phyloP scores from a whole-genome alignment of 169 alveolate genomes.

The Perkinsus marinus region DNA sequence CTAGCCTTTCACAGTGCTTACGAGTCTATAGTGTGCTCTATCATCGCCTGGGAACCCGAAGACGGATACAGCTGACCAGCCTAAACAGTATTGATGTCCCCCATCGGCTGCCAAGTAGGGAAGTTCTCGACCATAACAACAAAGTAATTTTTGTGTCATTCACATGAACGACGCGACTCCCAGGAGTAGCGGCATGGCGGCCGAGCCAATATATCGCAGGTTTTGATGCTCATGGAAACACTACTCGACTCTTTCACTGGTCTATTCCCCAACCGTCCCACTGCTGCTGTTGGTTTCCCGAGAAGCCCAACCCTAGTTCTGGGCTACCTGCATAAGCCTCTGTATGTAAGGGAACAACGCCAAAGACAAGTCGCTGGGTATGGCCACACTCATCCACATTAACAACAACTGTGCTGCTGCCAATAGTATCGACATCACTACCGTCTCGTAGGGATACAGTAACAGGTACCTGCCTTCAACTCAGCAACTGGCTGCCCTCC shows the following conservation, averaged over 20 bases:
- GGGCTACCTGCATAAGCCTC: background rate
- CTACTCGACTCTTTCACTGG: too few relatives aligned
- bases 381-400: background rate
- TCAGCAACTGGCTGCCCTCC: background rate
- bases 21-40: background rate
- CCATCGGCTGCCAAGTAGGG: too few relatives aligned
- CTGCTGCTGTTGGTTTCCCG: too few relatives aligned
- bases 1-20: background rate
- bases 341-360: background rate
- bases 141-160: too few relatives aligned
- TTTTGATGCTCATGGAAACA: too few relatives aligned
- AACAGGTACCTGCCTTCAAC: background rate
- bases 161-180: too few relatives aligned
- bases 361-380: background rate
- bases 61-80: background rate
- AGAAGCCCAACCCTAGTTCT: too few relatives aligned
- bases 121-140: too few relatives aligned
- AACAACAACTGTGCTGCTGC: background rate
- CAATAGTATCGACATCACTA: background rate
- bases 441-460: background rate
- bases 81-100: too few relatives aligned
- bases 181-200: too few relatives aligned
- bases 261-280: too few relatives aligned
- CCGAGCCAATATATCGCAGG: too few relatives aligned
- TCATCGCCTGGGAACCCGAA: background rate